Evolutionary conservation across 805 yeast species (phyloP).

Genomic region (Candida tibetensis): DNA sequence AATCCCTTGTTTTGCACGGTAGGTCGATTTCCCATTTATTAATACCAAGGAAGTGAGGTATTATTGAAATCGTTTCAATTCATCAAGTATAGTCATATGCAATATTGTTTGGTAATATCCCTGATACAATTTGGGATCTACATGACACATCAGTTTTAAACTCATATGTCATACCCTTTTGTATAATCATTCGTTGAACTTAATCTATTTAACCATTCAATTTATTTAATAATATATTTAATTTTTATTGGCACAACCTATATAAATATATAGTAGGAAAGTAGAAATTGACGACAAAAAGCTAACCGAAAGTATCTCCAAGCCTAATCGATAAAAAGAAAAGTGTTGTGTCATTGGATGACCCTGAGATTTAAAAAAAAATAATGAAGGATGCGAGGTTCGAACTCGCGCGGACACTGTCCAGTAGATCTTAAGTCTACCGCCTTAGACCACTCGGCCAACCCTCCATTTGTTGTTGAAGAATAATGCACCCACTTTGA

Average conservation of each 20-base stretch:
- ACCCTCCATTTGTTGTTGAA: conserved; percentile 33
- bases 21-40: background rate
- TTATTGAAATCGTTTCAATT: background rate
- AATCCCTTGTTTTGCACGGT: background rate
- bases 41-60: background rate
- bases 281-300: background rate
- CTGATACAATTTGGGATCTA: too few relatives aligned
- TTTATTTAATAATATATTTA: too few relatives aligned
- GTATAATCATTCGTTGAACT: background rate
- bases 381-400: conserved; percentile 51
- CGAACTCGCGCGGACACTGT: conserved; percentile 53
- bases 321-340: too few relatives aligned
- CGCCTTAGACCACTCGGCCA: conserved; percentile 55
- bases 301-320: background rate
- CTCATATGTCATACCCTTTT: too few relatives aligned
- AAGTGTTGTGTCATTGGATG: too few relatives aligned
- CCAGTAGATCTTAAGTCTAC: conserved; percentile 51
- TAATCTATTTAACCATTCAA: background rate
- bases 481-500: background rate
- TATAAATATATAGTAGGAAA: too few relatives aligned
- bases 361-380: too few relatives aligned
- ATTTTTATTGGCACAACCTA: background rate
- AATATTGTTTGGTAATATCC: too few relatives aligned
- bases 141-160: too few relatives aligned
- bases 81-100: too few relatives aligned